Evolutionary conservation across 495 filamentous ascomycete genomes (phyloP), one percentile per base, ranked within the genome.

Genomic region (Rusavskia elegans): DNA sequence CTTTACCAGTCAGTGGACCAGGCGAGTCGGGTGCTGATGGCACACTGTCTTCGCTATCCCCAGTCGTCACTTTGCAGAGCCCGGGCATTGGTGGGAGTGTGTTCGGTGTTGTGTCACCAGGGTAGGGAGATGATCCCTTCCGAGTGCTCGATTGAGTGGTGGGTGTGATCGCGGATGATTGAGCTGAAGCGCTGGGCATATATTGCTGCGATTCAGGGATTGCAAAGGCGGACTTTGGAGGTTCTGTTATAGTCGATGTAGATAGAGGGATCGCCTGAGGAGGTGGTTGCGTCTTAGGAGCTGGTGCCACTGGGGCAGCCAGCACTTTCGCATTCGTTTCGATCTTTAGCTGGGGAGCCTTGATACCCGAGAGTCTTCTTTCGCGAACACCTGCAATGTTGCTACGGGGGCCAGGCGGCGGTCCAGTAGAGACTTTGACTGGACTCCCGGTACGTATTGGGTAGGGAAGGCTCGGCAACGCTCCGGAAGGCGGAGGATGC

Each of bases 301-400:
- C 61, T 32, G 66, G 62, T 16, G 69, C 64, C 25, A 65, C 65
- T 19, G 64, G 68, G 16, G 63, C 64, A 11, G 61, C 56, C 14
- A 64, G 53, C 48, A 62, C 55, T 20, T 72, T 67, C 32, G 73
- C 68, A 2, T 73, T 73, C 2, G 89, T 94, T 64, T 97, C 87
- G 37, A 98, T 96, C 67, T 87, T 96, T 55, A 98, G 71, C 61
- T 87, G 85, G 59, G 82, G 87, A 19, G 75, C 67, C 53, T 82
- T 79, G 57, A 85, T 79, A 3, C 84, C 84, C 9, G 92, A 96
- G 36, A 95, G 70, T 53, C 90, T 80, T 50, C 92, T 77, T 48
- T 76, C 84, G 52, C 85, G 78, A 41, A 96, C 87, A 27, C 85
- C 68, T 71, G 61, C 65, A 36, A 66, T 69, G 30, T 66, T 63